phyloP scores from a whole-genome alignment of 1,139 yeast species.

The Blastobotrys persicus region DNA sequence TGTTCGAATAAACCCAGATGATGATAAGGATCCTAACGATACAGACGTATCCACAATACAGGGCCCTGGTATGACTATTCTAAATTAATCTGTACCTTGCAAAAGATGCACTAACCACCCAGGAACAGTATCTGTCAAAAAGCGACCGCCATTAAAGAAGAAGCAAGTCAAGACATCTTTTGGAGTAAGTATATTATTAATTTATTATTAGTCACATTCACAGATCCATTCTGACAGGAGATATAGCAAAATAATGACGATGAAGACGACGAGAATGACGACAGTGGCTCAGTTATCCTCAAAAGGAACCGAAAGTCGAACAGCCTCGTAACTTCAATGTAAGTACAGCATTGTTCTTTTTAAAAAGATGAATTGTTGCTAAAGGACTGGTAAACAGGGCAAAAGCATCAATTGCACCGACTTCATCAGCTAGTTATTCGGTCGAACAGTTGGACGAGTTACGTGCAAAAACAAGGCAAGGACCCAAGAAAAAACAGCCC shows the following conservation, averaged over 20 bases:
- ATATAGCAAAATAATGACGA: conserved; percentile 8
- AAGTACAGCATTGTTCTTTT: not conserved
- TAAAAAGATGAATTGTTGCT: not conserved
- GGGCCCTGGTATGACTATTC: too few species aligned
- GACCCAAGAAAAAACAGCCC: not conserved
- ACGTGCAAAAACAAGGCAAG: conserved; percentile 10
- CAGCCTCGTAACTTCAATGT: not conserved
- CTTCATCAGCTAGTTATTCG: not conserved
- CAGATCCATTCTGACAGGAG: not conserved
- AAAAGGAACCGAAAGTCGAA: not conserved
- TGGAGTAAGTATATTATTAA: not conserved
- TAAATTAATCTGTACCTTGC: not conserved
- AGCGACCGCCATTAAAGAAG: not conserved
- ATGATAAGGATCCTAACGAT: not conserved
- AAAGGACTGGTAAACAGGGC: not conserved
- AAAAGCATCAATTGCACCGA: not conserved
- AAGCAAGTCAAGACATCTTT: not conserved
- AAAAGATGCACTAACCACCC: not conserved
- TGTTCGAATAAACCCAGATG: not conserved
- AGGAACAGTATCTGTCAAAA: not conserved
- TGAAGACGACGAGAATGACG: conserved; percentile 10
- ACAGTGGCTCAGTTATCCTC: not conserved
- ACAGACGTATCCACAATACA: too few species aligned
- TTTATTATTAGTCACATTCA: not conserved
- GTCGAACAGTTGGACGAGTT: not conserved